These are phyloP conservation scores for Fonsecaea nubica DNA, from an alignment of 2,329 filamentous ascomycete genomes.

Conservation along the genomic window DNA sequence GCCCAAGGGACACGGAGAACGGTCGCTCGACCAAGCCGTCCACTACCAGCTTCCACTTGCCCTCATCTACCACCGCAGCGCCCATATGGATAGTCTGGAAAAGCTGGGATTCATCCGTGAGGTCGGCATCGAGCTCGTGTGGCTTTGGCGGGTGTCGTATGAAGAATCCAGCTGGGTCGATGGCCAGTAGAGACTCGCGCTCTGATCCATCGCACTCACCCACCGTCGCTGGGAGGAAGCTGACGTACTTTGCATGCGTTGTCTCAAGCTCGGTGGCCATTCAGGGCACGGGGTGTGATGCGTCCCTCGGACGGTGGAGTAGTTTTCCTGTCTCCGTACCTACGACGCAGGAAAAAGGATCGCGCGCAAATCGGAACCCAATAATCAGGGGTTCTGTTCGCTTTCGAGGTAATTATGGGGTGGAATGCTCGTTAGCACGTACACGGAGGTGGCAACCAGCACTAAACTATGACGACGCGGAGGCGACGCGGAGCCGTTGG, in stretches of 20 bases:
- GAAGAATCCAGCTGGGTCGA: conserved; percentile 33
- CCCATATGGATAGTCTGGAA: conserved; percentile 50
- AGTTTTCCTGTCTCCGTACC: neutral
- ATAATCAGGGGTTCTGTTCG: neutral
- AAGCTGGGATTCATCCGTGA: conserved; percentile 42
- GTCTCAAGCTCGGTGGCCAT: conserved; percentile 10
- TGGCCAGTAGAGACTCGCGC: conserved; percentile 28
- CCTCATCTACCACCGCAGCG: conserved; percentile 41
- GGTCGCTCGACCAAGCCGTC: conserved; percentile 44
- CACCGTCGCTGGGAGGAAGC: conserved; percentile 11
- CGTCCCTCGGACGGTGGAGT: neutral
- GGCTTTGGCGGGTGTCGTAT: conserved; percentile 42
- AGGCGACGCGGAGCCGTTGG: conserved; percentile 13
- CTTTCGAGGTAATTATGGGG: neutral
- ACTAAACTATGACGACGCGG: neutral
- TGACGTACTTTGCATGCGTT: conserved; percentile 21
- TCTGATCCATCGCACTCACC: conserved; percentile 18
- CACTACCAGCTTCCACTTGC: conserved; percentile 43
- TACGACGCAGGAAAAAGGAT: neutral
- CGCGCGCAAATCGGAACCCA: neutral
- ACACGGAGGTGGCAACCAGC: neutral
- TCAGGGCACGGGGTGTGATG: neutral
- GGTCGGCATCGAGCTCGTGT: conserved; percentile 39
- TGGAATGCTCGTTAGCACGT: neutral
- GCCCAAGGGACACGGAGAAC: conserved; percentile 41